Evolutionary conservation across 2,329 filamentous ascomycete species (phyloP).

Genomic region (Chrysosporium keratinophilum): DNA sequence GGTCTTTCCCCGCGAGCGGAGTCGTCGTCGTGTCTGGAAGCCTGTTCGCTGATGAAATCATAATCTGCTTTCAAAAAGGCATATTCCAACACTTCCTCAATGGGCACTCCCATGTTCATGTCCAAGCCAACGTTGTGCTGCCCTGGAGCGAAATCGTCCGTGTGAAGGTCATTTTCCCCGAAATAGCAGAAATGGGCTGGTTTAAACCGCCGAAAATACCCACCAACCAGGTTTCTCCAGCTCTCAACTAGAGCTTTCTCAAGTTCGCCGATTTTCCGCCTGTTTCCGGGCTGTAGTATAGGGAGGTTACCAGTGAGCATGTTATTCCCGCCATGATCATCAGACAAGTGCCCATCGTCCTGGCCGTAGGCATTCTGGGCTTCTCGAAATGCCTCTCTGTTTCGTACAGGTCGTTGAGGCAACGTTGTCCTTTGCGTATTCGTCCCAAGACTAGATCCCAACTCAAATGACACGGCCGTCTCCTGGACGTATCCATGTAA

Average conservation of each 20-base stretch:
- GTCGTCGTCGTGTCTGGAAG: conserved; percentile 63
- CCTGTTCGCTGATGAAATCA: conserved; percentile 86
- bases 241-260: conserved; percentile 61
- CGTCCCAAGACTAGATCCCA: conserved; percentile 61
- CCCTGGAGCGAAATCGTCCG: conserved; percentile 18
- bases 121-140: conserved; percentile 17
- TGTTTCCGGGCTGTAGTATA: conserved; percentile 45
- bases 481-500: conserved; percentile 84
- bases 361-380: conserved; percentile 4
- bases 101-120: conserved; percentile 31
- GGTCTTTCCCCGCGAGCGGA: conserved; percentile 66
- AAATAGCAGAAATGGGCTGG: conserved; percentile 61
- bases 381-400: conserved; percentile 15
- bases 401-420: conserved; percentile 7
- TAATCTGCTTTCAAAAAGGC: conserved; percentile 89
- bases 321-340: conserved; percentile 8
- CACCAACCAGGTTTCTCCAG: conserved; percentile 78
- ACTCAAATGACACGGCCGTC: conserved; percentile 62
- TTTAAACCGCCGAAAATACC: conserved; percentile 86
- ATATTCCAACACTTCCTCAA: conserved; percentile 61
- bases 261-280: conserved; percentile 54
- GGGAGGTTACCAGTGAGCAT: conserved; percentile 30
- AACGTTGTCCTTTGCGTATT: conserved; percentile 12
- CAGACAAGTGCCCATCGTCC: not conserved
- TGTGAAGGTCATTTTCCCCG: conserved; percentile 26